These are phyloP conservation scores for Chlorella sp. DNA, from an alignment of 139 green algal genomes.

Conservation along the genomic window DNA sequence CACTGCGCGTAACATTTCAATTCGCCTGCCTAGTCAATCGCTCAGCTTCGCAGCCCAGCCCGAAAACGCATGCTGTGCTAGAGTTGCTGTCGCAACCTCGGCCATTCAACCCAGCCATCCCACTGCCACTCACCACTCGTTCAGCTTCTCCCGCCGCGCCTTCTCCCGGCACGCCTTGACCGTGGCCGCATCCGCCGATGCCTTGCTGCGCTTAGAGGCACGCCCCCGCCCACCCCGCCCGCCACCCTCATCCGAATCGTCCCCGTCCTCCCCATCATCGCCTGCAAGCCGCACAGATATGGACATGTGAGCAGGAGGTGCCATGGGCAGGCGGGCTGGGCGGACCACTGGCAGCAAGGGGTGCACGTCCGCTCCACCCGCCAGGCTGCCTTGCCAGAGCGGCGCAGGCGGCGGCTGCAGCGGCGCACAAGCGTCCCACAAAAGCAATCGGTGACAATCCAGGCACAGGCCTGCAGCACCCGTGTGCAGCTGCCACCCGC, in stretches of 20 bases:
- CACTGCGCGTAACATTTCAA: neutral
- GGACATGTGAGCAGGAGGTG: too few species aligned
- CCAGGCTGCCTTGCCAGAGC: too few species aligned
- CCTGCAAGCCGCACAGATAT: too few species aligned
- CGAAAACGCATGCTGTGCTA: neutral
- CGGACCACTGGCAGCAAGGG: too few species aligned
- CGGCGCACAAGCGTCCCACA: too few species aligned
- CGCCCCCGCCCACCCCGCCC: neutral
- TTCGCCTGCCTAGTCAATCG: neutral
- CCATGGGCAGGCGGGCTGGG: too few species aligned
- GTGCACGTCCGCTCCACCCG: too few species aligned
- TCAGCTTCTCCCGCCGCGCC: constrained; percentile 57
- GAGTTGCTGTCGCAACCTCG: neutral
- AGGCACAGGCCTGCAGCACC: too few species aligned
- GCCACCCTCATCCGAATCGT: constrained; percentile 27
- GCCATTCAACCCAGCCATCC: neutral
- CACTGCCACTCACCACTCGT: constrained; percentile 44
- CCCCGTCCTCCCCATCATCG: neutral
- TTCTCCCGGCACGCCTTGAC: constrained; percentile 60
- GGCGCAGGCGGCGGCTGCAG: too few species aligned
- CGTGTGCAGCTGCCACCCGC: too few species aligned
- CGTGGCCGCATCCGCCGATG: constrained; percentile 25
- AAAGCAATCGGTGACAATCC: too few species aligned
- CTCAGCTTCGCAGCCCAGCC: neutral
- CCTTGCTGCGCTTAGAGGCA: constrained; percentile 26